Conservation (phyloP, 208 protist genomes). For the Crithidia mellificae region DNA sequence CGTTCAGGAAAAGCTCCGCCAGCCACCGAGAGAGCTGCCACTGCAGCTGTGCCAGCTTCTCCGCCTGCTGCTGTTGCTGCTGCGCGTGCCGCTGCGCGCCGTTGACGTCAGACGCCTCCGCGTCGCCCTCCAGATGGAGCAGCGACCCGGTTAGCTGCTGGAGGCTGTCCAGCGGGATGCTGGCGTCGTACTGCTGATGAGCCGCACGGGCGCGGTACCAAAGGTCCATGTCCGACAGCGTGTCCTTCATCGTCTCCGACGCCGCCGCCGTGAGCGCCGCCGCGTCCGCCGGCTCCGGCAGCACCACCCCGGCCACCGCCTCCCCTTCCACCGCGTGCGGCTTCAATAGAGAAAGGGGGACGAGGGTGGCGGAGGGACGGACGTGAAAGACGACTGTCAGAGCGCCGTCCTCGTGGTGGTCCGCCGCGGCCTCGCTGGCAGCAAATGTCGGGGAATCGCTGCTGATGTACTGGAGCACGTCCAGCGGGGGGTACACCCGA, state of each 20-base stretch:
- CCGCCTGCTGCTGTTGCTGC: constrained; percentile 8
- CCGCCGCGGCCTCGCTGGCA: not conserved
- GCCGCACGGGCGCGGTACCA: constrained; percentile 34
- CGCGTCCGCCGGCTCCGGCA: constrained; percentile 3
- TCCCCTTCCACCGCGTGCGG: constrained; percentile 35
- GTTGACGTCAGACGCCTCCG: not conserved
- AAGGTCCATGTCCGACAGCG: constrained; percentile 30
- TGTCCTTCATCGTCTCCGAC: constrained; percentile 22
- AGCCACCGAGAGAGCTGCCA: constrained; percentile 64
- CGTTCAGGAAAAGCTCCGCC: constrained; percentile 74
- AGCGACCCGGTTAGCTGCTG: not conserved
- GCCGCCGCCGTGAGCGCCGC: constrained; percentile 13
- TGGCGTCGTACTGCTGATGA: constrained; percentile 30
- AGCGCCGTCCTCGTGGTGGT: not conserved
- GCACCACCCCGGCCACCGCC: constrained; percentile 6
- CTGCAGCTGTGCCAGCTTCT: constrained; percentile 32
- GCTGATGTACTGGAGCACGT: constrained; percentile 58
- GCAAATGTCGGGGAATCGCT: constrained; percentile 30
- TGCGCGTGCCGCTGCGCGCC: constrained; percentile 5
- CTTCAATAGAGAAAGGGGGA: constrained; percentile 3
- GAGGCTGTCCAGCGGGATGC: constrained; percentile 16
- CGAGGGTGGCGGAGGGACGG: constrained; percentile 19
- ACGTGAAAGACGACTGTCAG: constrained; percentile 21
- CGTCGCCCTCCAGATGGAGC: not conserved
- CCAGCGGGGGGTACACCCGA: constrained; percentile 73